phyloP scores from a whole-genome alignment of 768 basidiomycete species.

The Amanita rubescens region DNA sequence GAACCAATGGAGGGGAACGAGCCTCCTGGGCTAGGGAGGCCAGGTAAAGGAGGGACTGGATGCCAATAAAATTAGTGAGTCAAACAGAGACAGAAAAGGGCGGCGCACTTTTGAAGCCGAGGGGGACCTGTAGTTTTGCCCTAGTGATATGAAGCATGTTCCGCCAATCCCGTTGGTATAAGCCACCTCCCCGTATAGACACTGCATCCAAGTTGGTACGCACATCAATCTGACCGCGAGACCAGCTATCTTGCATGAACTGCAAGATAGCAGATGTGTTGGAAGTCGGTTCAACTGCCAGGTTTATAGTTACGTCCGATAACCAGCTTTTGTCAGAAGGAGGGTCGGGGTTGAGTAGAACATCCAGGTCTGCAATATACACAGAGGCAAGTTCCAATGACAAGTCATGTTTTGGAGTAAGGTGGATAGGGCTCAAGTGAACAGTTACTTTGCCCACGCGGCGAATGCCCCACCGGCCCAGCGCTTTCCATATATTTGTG shows the following conservation, averaged over 20 bases:
- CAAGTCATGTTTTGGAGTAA: slow-evolving; percentile 38
- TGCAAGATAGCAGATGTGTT: slow-evolving; percentile 39
- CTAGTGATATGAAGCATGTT: slow-evolving; percentile 31
- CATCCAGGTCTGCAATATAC: slow-evolving; percentile 38
- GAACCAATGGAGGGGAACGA: slow-evolving; percentile 49
- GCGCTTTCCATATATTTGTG: slow-evolving; percentile 48
- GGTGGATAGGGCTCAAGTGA: slow-evolving; percentile 39
- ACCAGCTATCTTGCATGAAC: slow-evolving; percentile 57
- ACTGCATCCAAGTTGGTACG: slow-evolving; percentile 35
- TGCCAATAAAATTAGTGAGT: slow-evolving; percentile 6
- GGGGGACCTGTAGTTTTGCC: slow-evolving; percentile 33
- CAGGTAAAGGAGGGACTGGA: slow-evolving; percentile 58
- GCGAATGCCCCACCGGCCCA: slow-evolving; percentile 63
- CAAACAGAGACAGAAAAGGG: slow-evolving; percentile 2
- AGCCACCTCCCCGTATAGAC: slow-evolving; percentile 43
- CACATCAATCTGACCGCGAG: slow-evolving; percentile 38
- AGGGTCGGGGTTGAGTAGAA: slow-evolving; percentile 50
- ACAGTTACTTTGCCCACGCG: slow-evolving; percentile 50
- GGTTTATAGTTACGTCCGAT: slow-evolving; percentile 40
- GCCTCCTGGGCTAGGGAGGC: slow-evolving; percentile 52
- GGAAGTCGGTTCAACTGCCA: slow-evolving; percentile 46
- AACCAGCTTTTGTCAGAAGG: slow-evolving; percentile 51
- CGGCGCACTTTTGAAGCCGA: slow-evolving; percentile 48
- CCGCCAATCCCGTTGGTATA: slow-evolving; percentile 41
- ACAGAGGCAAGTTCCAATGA: slow-evolving; percentile 38